Evolutionary conservation across 2,329 filamentous ascomycete species (phyloP).

Genomic region (Magnaporthales sp.): DNA sequence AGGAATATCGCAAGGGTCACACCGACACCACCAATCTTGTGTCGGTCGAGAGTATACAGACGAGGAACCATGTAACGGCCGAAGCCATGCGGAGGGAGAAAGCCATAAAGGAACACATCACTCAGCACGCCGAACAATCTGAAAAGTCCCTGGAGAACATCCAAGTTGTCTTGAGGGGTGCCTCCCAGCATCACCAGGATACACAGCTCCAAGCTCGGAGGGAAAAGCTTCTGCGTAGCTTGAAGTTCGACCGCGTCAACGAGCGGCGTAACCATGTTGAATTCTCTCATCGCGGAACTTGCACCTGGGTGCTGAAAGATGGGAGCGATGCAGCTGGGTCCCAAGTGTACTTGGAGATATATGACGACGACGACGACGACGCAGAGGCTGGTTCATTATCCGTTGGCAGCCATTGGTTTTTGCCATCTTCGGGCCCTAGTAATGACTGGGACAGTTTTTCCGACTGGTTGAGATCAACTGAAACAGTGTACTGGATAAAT

Average conservation of each 20-base stretch:
- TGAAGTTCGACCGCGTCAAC: conserved; percentile 11
- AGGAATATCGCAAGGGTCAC: not conserved
- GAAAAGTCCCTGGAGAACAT: not conserved
- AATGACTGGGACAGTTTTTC: not conserved
- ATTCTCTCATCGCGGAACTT: conserved; percentile 7
- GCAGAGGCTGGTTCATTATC: not conserved
- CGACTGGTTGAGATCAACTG: conserved; percentile 2
- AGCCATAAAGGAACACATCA: not conserved
- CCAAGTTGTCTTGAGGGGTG: not conserved
- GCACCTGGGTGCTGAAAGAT: not conserved
- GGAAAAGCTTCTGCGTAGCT: conserved; percentile 8
- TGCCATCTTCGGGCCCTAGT: not conserved
- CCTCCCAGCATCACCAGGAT: not conserved
- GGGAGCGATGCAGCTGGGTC: not conserved
- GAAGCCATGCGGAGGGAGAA: not conserved
- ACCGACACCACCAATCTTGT: not conserved
- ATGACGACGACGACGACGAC: not conserved
- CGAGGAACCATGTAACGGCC: not conserved
- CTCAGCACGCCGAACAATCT: not conserved
- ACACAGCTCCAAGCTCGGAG: not conserved
- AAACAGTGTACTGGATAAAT: conserved; percentile 18
- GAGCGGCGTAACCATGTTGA: conserved; percentile 9
- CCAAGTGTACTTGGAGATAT: not conserved
- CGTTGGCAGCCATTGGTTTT: not conserved
- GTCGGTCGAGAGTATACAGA: not conserved